Evolutionary conservation across 495 filamentous ascomycete genomes (phyloP), one percentile per base, ranked within the genome.

Genomic region (Saxophila tyrrhenica): DNA sequence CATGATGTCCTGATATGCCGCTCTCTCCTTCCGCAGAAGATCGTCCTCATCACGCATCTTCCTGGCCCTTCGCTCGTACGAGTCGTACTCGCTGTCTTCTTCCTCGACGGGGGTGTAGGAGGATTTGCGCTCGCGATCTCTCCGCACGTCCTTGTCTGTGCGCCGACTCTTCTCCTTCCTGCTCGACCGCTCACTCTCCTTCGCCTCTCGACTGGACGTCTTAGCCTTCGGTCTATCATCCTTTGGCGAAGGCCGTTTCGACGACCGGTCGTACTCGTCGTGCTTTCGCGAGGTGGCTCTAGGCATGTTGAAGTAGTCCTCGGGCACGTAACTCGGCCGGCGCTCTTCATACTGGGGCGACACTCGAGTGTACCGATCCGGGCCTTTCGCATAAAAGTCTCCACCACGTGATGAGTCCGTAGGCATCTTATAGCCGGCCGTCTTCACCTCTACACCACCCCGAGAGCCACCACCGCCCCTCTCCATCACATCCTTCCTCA

Each of bases 401-500:
- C 24, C 41, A 8, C 47, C 43, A 17, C 57, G 22, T 16, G 51
- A 20, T 9, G 50, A 41, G 3, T 59, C 57, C 1, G 52, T 38
- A 48, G 52, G 52, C 48, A 46, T 35, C 48, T 55, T 55, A 35
- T 50, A 55, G 8, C 24, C 52, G 15, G 57, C 48, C 1, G 52
- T 55, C 32, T 52, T 45, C 35, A 51, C 32, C 1, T 51, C 51
- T 16, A 17, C 48, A 41, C 32, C 8, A 16, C 20, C 25, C 8
- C 46, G 8, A 1, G 24, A 19, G 16, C 48, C 41, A 22, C 44
- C 46, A n/a, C 52, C 48, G 9, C 51, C 35, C 39, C 73, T 64
- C 57, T 75, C 69, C 64, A 71, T 60, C 59, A 73, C 59, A 62
- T 81, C 73, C 51, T 75, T 73, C 56, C 73, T 73, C 50, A 83